These are phyloP conservation scores for Colletotrichum musae DNA, from an alignment of 2,329 filamentous ascomycete species.

Conservation along the genomic window DNA sequence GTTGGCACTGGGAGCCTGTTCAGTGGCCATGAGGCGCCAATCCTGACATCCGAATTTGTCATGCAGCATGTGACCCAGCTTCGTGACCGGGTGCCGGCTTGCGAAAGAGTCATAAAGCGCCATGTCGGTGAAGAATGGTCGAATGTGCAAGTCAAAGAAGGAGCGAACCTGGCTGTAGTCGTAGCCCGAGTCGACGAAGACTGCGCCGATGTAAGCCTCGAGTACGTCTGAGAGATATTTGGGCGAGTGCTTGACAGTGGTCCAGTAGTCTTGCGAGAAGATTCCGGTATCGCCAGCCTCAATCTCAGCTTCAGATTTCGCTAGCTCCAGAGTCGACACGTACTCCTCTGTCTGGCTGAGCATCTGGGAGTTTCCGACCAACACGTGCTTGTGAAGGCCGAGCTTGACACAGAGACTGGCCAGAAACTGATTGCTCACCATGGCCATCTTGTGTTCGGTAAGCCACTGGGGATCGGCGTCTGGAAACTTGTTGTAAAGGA, in stretches of 20 bases:
- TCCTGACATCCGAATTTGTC: conserved; percentile 75
- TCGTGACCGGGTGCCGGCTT: conserved; percentile 87
- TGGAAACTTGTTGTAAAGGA: conserved; percentile 83
- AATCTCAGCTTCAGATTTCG: conserved; percentile 51
- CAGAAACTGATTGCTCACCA: conserved; percentile 97
- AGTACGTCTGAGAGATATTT: conserved; percentile 88
- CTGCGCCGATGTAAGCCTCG: conserved; percentile 89
- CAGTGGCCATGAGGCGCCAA: conserved; percentile 69
- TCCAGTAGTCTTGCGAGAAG: conserved; percentile 78
- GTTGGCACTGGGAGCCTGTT: conserved; percentile 57
- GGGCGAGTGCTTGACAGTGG: conserved; percentile 72
- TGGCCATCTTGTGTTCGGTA: conserved; percentile 99
- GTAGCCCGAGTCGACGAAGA: conserved; percentile 92
- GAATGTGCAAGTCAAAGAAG: conserved; percentile 84
- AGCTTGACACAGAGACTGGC: conserved; percentile 85
- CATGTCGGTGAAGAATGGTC: conserved; percentile 89
- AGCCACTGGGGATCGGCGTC: conserved; percentile 93
- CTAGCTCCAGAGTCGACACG: conserved; percentile 71
- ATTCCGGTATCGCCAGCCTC: conserved; percentile 53
- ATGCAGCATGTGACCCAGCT: conserved; percentile 75
- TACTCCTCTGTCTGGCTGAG: conserved; percentile 66
- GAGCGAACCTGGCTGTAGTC: conserved; percentile 78
- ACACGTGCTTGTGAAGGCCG: conserved; percentile 82
- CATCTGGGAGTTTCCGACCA: conserved; percentile 63
- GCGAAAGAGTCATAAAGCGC: conserved; percentile 88